These are phyloP conservation scores for Candida incommunis DNA, from an alignment of 805 yeast genomes.

Conservation along the genomic window DNA sequence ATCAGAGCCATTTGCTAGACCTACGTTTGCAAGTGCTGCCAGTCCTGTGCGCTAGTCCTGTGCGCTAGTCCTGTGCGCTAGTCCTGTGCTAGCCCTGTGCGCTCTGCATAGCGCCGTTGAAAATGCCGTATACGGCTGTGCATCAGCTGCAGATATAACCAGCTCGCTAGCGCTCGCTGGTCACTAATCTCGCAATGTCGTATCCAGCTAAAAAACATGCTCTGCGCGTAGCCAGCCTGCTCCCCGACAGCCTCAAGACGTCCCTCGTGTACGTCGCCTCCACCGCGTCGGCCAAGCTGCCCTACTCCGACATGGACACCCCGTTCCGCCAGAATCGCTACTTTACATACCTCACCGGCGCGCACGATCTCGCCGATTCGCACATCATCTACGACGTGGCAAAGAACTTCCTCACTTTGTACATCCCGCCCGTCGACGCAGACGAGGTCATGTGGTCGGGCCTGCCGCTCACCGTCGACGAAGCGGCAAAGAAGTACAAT, in stretches of 20 bases:
- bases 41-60: too few relatives aligned
- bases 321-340: conserved; percentile 83
- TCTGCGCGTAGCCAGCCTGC: conserved; percentile 13
- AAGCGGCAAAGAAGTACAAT: conserved; percentile 54
- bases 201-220: conserved; percentile 84
- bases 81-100: too few relatives aligned
- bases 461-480: conserved; percentile 52
- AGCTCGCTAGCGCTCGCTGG: conserved; percentile 11
- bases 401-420: conserved; percentile 48
- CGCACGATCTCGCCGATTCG: conserved; percentile 56
- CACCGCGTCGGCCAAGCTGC: conserved; percentile 32
- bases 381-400: conserved; percentile 45
- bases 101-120: too few relatives aligned
- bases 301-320: conserved; percentile 66
- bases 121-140: conserved; percentile 5
- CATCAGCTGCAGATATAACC: conserved; percentile 4
- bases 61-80: too few relatives aligned
- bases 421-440: conserved; percentile 67
- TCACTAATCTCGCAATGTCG: conserved; percentile 21
- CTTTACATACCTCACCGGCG: conserved; percentile 77
- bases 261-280: conserved; percentile 21
- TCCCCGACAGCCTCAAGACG: conserved; percentile 21
- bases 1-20: too few relatives aligned
- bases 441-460: conserved; percentile 98
- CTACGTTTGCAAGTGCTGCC: too few relatives aligned